Evolutionary conservation across 2,329 filamentous ascomycete genomes (phyloP), one percentile per base, ranked within the genome.

Genomic region (Aureobasidium pullulans): DNA sequence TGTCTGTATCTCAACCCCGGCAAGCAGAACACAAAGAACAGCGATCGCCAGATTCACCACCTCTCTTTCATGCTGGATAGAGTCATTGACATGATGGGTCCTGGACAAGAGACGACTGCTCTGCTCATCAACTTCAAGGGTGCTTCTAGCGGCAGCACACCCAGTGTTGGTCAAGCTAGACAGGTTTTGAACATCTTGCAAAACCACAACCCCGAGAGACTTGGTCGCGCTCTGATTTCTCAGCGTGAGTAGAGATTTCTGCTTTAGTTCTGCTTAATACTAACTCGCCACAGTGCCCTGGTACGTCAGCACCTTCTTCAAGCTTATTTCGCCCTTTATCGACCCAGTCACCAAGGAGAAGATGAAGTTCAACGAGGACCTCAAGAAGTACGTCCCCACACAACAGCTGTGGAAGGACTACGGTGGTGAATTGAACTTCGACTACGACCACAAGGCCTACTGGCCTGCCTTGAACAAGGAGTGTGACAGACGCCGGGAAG

Each of bases 341-440:
- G 94, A 99, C 74, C 94, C 94, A 7, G 78, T 92, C 67, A 99
- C 94, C 9, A 85, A 89, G 61, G 86, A 94, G 69, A 99, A 99
- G 80, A 86, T 99, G 77, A 95, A 94, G 77, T 96, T 96, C 81
- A 96, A 97, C 78, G 91, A 96, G 73, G 88, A 95, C 70, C 86
- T 96, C 78, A 81, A 81, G 66, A 79, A 88, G 65, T 90, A 91
- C 71, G 87, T 99, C 19, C 91, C 91, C 5, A 75, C 85, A 7
- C 80, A 86, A 67, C 93, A 97, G 72, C 83, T 99, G 57, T 88
- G 90, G 86, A 87, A 85, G 67, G 80, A 85, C 60, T 85, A 88
- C 67, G 85, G 86, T 49, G 93, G 94, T 60, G 82, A 89, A 52
- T 82, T 96, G 62, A 83, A 92, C 61, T 97, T 99, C 71, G 86